Evolutionary conservation across 2,329 filamentous ascomycete species (phyloP).

Genomic region (Monosporascus sp.): DNA sequence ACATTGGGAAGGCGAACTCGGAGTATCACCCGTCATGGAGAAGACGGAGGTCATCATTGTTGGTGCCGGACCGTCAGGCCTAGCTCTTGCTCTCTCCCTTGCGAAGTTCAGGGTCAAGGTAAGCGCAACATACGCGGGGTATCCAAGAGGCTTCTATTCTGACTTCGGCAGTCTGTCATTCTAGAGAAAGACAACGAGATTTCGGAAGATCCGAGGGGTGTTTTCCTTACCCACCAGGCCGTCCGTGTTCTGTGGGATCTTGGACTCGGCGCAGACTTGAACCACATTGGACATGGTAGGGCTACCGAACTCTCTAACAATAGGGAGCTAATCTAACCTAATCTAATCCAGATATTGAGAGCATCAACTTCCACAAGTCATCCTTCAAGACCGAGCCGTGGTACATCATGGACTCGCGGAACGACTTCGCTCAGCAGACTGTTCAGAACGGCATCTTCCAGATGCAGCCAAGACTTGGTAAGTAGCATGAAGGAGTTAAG

Average conservation of each 20-base stretch:
- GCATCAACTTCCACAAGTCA: constrained; percentile 15
- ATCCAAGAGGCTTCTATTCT: not conserved
- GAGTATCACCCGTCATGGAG: constrained; percentile 9
- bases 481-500: not conserved
- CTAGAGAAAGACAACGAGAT: constrained; percentile 19
- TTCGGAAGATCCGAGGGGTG: constrained; percentile 16
- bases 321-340: not conserved
- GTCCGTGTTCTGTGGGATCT: constrained; percentile 19
- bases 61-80: constrained; percentile 18
- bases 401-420: constrained; percentile 3
- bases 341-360: constrained; percentile 4
- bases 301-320: not conserved
- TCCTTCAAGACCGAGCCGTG: constrained; percentile 14
- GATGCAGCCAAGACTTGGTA: constrained; percentile 18
- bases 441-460: constrained; percentile 16
- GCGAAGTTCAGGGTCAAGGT: constrained; percentile 18
- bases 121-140: not conserved
- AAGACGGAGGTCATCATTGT: constrained; percentile 20
- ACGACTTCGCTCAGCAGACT: constrained; percentile 11
- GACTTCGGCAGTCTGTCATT: constrained; percentile 11
- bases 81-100: constrained; percentile 15
- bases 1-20: not conserved
- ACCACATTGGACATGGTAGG: constrained; percentile 18
- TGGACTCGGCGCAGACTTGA: constrained; percentile 13
- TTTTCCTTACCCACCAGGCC: constrained; percentile 17